A percentile compares a stretch with the other conserved stretches of the same genome.
These are phyloP conservation scores for Cutaneotrichosporon sp. DNA, from an alignment of 1,284 basidiomycete genomes.

Conservation along the genomic window DNA sequence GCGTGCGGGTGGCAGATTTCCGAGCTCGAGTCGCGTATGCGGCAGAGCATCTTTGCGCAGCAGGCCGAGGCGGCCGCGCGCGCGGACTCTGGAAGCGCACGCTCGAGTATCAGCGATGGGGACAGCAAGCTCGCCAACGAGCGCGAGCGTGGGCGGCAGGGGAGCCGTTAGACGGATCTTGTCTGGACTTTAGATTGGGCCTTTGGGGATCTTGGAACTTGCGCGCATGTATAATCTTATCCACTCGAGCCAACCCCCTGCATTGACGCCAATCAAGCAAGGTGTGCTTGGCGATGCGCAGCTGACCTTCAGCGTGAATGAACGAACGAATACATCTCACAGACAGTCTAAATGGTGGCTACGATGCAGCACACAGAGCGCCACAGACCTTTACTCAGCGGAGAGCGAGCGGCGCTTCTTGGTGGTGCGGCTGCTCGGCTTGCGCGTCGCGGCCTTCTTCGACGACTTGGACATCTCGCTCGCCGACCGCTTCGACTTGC, in stretches of 20 bases:
- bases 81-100: neutral
- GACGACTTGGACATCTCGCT: neutral
- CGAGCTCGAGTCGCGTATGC: slow-evolving; percentile 33
- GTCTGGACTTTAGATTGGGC: neutral
- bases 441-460: neutral
- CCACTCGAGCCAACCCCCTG: too few species aligned
- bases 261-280: too few species aligned
- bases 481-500: neutral
- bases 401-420: neutral
- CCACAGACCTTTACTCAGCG: neutral
- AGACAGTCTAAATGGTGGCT: neutral
- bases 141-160: slow-evolving; percentile 4
- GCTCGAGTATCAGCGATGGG: neutral
- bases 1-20: slow-evolving; percentile 38
- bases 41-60: slow-evolving; percentile 2
- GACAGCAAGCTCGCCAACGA: neutral
- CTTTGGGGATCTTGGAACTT: too few species aligned
- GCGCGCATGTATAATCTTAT: neutral
- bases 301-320: neutral
- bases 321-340: neutral
- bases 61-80: neutral
- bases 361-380: neutral
- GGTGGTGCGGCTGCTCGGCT: neutral
- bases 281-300: too few species aligned
- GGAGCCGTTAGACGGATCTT: neutral